Evolutionary conservation across 192 early-diverging fungal genomes (phyloP), one percentile per base, ranked within the genome.

Genomic region (Coemansia sp.): DNA sequence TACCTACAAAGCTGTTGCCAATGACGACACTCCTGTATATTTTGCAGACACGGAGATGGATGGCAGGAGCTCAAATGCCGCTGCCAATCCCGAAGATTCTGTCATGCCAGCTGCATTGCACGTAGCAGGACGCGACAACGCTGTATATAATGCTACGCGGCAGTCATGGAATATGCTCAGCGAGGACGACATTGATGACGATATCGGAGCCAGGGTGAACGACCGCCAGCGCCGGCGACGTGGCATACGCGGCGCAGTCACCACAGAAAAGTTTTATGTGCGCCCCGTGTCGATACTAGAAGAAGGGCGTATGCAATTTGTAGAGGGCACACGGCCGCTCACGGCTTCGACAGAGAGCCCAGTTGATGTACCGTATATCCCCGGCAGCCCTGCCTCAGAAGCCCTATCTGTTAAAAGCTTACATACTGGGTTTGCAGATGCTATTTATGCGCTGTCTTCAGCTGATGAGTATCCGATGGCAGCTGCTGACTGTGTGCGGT

Each of bases 41-140:
- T 74, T 63, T 68, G 77, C 71, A 27, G 77, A 74, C 43, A 62
- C 67, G 7, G 77, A 80, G 53, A 80, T 67, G 68, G 71, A 73
- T 20, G 63, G 57, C 55, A 57, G 43, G 23, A 56, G 71, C 71
- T 50, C 38, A 38, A 49, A 57, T 11, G 45, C 57, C 26, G 24
- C 49, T 35, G 53, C 16, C 41, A 61, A 47, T 24, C 32, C 27
- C n/a, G 45, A 37, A 16, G n/a, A 45, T 29, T 49, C 32, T 9
- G 57, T 20, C 14, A 18, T 53, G 10, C 37, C 37, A 10, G 37
- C 41, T 19, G 39, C 39, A 20, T 39, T 51, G 48, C 65, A 16
- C 23, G 37, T 7, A 10, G 54, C 49, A 19, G 57, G 27, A 9
- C n/a, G 35, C 19, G 22, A 12, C 7, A 38, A 57, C 20, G 55